Evolutionary conservation across 1,284 basidiomycete species (phyloP).

Genomic region (Chalciporus sp.): DNA sequence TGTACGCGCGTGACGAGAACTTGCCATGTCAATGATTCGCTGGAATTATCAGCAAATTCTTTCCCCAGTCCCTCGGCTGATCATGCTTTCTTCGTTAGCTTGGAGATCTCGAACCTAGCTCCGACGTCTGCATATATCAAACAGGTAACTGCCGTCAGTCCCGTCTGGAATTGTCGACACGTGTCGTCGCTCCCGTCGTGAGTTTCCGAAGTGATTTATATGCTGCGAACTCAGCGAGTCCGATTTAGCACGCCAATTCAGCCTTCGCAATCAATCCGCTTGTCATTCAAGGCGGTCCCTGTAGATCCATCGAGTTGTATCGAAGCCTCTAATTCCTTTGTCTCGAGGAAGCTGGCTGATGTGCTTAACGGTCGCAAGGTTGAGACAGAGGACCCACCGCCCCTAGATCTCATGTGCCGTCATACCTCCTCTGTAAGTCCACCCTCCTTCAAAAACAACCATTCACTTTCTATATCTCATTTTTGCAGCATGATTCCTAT

Average conservation of each 20-base stretch:
- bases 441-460: not conserved
- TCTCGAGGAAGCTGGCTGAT: conserved; percentile 50
- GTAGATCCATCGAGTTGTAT: conserved; percentile 41
- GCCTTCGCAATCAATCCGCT: conserved; percentile 51
- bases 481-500: conserved; percentile 14
- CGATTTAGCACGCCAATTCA: conserved; percentile 44
- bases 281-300: conserved; percentile 45
- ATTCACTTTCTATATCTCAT: conserved; percentile 5
- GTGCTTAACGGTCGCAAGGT: conserved; percentile 54
- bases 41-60: conserved; percentile 52
- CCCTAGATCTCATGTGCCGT: conserved; percentile 53
- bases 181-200: conserved; percentile 43
- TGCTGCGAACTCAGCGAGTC: conserved; percentile 12
- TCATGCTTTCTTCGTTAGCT: conserved; percentile 53
- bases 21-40: conserved; percentile 59
- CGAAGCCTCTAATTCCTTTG: conserved; percentile 50
- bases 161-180: conserved; percentile 58
- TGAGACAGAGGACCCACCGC: conserved; percentile 51
- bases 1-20: conserved; percentile 55
- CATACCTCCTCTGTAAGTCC: conserved; percentile 51
- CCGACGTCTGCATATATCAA: conserved; percentile 48
- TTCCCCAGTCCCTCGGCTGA: conserved; percentile 52
- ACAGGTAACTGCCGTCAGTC: conserved; percentile 64
- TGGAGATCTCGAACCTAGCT: conserved; percentile 58
- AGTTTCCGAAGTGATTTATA: conserved; percentile 29